These are phyloP conservation scores for Colletotrichum sp. DNA, from an alignment of 2,329 filamentous ascomycete species.

Conservation along the genomic window DNA sequence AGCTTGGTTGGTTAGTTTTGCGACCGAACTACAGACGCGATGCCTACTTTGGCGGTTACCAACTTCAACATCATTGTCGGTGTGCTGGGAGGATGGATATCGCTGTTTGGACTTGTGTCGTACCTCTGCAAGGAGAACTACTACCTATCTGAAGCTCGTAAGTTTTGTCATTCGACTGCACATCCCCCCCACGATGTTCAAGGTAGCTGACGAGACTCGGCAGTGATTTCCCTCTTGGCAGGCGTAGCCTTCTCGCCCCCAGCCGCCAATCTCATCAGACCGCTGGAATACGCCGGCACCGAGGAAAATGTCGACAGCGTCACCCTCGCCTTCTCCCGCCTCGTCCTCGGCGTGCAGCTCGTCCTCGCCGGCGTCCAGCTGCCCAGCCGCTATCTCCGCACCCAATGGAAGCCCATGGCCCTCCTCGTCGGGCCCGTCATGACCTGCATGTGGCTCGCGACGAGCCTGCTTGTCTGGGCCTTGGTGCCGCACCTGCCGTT, in stretches of 20 bases:
- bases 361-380: conserved; percentile 89
- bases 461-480: conserved; percentile 79
- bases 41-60: conserved; percentile 42
- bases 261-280: conserved; percentile 77
- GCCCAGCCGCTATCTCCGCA: conserved; percentile 79
- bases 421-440: conserved; percentile 84
- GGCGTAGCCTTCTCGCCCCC: conserved; percentile 81
- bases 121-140: conserved; percentile 89
- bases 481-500: conserved; percentile 75
- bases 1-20: conserved; percentile 11
- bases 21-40: conserved; percentile 28
- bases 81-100: conserved; percentile 85
- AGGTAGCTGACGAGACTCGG: conserved; percentile 2
- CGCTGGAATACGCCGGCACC: conserved; percentile 72
- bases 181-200: background rate
- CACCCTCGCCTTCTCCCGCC: conserved; percentile 80
- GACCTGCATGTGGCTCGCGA: conserved; percentile 84
- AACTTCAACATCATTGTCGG: conserved; percentile 83
- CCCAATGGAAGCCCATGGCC: conserved; percentile 78
- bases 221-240: conserved; percentile 83
- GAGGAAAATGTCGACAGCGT: conserved; percentile 70
- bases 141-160: conserved; percentile 89
- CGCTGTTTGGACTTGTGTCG: conserved; percentile 88
- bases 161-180: conserved; percentile 38
- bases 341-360: conserved; percentile 89